Evolutionary conservation across 2,329 filamentous ascomycete genomes (phyloP), one percentile per base, ranked within the genome.

Genomic region (Neobulgaria alba): DNA sequence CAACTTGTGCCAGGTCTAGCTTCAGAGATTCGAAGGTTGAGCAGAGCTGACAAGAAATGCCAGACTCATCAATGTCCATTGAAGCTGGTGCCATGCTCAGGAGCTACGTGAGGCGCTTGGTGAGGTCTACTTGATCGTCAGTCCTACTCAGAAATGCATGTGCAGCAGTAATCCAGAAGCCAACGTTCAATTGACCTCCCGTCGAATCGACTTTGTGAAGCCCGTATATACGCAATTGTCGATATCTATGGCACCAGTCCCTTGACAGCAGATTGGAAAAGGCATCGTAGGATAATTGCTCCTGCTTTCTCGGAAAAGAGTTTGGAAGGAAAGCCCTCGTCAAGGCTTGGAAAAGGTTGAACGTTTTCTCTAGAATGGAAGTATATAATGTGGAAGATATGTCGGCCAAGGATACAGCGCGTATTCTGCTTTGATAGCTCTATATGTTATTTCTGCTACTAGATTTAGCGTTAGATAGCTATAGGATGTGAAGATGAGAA

Each of bases 371-470:
- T 10, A 34, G 29, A 10, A 17, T 36, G 5, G 43, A 30, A 3
- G 26, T 29, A 2, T 48, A 51, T 41, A 29, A 19, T 3, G 39
- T 14, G 10, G 40, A 30, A 12, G 39, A 37, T n/a, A 45, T 57
- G 31, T 62, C 60, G 0, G 53, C 73, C 1, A 45, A 51, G 23
- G 61, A 69, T 39, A 61, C 68, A 2, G 63, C 64, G 2, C 51
- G 17, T 67, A 70, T 40, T 64, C 68, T 1, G 72, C 73, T 63
- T 65, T 65, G 35, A 57, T 74, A 48, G 68, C 65, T 41, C 55
- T 75, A 26, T 67, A 73, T 54, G 66, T 75, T 31, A 75, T 75
- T 47, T 72, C 68, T 51, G 63, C 64, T 29, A 71, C 71, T 38
- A 71, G 71, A 2, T 75, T 75, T 53, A 71, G 57, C 3, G 51